Evolutionary conservation across 176 grass and related monocot species (phyloP).

Genomic region (Oryza coarctata): DNA sequence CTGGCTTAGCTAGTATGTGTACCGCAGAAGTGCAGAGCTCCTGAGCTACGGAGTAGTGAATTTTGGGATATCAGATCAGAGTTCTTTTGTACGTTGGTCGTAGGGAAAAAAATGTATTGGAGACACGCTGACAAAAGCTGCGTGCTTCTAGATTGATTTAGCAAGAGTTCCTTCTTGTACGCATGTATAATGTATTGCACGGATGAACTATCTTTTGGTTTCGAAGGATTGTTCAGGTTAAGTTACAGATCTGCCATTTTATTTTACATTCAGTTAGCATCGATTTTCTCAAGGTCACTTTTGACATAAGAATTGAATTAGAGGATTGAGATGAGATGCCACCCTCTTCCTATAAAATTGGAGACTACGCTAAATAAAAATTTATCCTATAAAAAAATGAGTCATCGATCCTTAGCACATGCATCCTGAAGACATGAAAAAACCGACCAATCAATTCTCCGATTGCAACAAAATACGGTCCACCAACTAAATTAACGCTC

Average conservation of each 20-base stretch:
- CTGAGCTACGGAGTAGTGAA: background rate
- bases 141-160: background rate
- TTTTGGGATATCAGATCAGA: background rate
- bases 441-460: background rate
- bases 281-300: too few species aligned
- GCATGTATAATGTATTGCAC: background rate
- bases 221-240: background rate
- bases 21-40: background rate
- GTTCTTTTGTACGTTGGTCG: background rate
- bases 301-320: too few species aligned
- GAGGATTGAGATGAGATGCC: too few species aligned
- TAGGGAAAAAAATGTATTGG: background rate
- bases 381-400: too few species aligned
- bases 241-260: background rate
- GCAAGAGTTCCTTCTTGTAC: background rate
- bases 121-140: background rate
- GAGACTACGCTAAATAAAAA: too few species aligned
- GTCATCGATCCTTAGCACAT: too few species aligned
- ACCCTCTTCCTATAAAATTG: too few species aligned
- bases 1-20: background rate
- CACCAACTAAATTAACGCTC: conserved; percentile 7
- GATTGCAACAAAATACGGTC: background rate
- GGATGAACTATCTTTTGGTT: background rate
- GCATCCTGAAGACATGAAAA: too few species aligned
- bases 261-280: background rate